Base-by-base conservation (phyloP, 805 yeast species). In the Kodamaea hsintzibuensis region DNA sequence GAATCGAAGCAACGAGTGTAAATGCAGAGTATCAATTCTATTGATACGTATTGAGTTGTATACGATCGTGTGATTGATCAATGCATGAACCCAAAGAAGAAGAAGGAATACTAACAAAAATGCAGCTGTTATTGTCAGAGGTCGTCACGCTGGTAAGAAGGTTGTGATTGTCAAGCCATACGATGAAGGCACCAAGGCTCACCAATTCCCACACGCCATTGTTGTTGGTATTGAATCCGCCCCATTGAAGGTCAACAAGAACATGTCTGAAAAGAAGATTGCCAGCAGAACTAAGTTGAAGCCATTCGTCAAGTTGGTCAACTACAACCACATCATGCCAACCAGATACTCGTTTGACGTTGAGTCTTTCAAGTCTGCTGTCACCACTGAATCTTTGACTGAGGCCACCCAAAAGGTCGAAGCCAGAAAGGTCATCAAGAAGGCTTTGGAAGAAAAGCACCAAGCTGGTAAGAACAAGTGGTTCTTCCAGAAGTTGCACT, bases 131-230 rank as follows among this genome's bases (percentile, higher is more conserved):
- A 92, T 95, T 79, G 96, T 92, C 81, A 93, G 98, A 81, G 99
- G 99, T 76, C 95, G 99, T 85, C 93, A 85, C 90, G 99, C 99
- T 79, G 99, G 99, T 85, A 93, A 92, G 89, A 95, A 95, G 89
- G 99, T 95, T 68, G 99, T 95, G 78, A 91, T 95, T 76, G 92
- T 95, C 77, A 91, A 90, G 82, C 95, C 97, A 69, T 96, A 89
- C 78, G 98, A 95, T 76, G 98, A 95, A 75, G 99, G 99, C 77
- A 84, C 98, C 83, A 95, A 95, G 84, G 77, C 95, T 64, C 98
- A 93, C 85, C 95, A 96, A 73, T 95, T 91, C 89, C 96, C 97
- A 78, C 98, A 95, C 74, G 99, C 99, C 77, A 85, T 95, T 71
- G 99, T 95, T 74, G 98, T 96, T 68, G 99, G 99, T 86, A 86